Conservation (phyloP, 2,329 filamentous ascomycete genomes). For the Fusarium tjaetaba region DNA sequence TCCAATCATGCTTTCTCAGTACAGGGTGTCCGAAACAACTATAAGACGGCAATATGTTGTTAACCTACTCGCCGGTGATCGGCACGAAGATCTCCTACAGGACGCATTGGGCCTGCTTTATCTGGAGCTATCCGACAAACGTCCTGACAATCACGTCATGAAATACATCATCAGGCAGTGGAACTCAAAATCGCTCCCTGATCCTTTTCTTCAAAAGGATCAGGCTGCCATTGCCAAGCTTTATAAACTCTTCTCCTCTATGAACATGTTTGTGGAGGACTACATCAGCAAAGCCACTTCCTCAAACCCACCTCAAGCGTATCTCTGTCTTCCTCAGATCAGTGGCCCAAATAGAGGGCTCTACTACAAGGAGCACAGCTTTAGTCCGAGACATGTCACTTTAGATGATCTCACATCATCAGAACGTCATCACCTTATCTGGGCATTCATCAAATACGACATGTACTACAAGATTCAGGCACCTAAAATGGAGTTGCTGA, state of each 20-base stretch:
- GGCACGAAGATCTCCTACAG: neutral
- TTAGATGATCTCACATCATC: neutral
- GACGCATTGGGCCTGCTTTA: neutral
- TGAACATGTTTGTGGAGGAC: slow-evolving; percentile 24
- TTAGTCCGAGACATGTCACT: neutral
- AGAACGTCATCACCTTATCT: neutral
- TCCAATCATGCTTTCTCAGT: neutral
- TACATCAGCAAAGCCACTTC: slow-evolving; percentile 28
- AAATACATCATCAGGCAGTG: neutral
- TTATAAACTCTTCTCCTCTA: neutral
- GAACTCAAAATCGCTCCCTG: neutral
- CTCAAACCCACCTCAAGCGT: neutral
- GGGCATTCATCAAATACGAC: neutral
- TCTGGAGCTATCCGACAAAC: neutral
- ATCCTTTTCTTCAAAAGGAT: neutral
- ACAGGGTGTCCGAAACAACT: neutral
- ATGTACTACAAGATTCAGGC: neutral
- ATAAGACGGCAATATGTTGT: neutral
- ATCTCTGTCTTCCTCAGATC: slow-evolving; percentile 9
- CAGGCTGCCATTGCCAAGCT: neutral
- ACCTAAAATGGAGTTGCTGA: neutral
- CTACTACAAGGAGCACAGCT: neutral
- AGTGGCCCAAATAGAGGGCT: neutral
- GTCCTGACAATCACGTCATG: neutral
- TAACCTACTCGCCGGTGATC: neutral